Evolutionary conservation across 495 filamentous ascomycete genomes (phyloP).

Genomic region (Xylaria longipes): DNA sequence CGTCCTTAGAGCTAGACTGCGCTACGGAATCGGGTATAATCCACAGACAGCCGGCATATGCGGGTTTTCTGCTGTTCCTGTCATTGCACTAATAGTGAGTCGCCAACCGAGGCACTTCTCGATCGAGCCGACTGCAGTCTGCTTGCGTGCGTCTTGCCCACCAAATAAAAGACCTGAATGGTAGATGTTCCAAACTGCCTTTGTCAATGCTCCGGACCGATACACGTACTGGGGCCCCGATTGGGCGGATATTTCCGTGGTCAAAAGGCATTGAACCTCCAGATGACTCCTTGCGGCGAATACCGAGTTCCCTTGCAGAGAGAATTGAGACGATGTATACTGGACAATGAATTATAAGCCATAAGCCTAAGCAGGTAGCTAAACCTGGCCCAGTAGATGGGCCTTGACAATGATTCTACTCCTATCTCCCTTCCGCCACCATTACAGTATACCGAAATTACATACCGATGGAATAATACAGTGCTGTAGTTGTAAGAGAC

Average conservation of each 20-base stretch:
- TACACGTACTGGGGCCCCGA: not conserved
- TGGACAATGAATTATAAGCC: not conserved
- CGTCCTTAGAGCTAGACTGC: slow-evolving; percentile 8
- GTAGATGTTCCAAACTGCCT: not conserved
- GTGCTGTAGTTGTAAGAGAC: not conserved
- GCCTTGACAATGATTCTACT: not conserved
- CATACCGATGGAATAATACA: not conserved
- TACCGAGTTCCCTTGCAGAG: not conserved
- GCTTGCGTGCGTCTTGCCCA: slow-evolving; percentile 3
- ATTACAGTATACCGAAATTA: not conserved
- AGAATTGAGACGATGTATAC: not conserved
- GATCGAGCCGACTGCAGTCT: not conserved
- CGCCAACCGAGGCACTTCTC: not conserved
- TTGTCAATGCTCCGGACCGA: not conserved
- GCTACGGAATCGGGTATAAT: not conserved
- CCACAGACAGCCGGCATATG: not conserved
- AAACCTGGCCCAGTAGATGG: no score
- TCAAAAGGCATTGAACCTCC: not conserved
- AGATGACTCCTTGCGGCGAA: not conserved
- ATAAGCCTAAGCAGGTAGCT: not conserved
- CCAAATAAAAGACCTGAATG: not conserved
- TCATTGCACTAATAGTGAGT: not conserved
- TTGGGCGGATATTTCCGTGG: not conserved
- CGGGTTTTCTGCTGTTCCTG: not conserved
- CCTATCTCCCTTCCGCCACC: not conserved